A percentile compares a stretch with the other conserved stretches of the same genome.
phyloP scores from a whole-genome alignment of 257 asterid genomes.

The Thymus quinquecostatus region DNA sequence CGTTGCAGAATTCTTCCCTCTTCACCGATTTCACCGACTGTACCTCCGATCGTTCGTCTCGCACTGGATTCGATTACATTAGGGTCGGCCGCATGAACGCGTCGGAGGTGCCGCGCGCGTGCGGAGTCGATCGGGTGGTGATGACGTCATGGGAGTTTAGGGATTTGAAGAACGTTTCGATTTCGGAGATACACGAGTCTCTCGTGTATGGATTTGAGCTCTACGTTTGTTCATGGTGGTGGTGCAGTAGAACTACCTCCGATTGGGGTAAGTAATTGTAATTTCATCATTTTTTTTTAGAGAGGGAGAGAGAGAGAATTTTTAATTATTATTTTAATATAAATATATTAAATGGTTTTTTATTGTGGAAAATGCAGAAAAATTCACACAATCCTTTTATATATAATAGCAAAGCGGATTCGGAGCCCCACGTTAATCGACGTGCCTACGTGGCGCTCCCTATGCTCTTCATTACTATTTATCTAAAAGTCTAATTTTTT shows the following conservation, averaged over 20 bases:
- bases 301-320: too few species aligned
- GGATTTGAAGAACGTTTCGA: not conserved
- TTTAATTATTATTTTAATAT: too few species aligned
- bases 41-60: not conserved
- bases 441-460: too few species aligned
- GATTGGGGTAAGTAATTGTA: not conserved
- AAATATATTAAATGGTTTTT: not conserved
- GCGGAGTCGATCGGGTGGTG: not conserved
- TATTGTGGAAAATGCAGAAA: constrained; percentile 1
- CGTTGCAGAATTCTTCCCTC: not conserved
- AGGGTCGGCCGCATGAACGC: not conserved
- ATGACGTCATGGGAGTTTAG: constrained; percentile 11
- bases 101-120: not conserved
- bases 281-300: not conserved
- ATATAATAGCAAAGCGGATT: too few species aligned
- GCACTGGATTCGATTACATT: not conserved
- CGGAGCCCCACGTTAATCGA: too few species aligned
- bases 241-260: not conserved
- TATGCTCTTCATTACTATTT: too few species aligned
- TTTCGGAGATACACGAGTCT: constrained; percentile 16
- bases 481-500: too few species aligned
- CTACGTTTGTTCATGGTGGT: not conserved
- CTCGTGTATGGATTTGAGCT: constrained; percentile 23
- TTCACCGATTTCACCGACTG: not conserved
- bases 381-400: too few species aligned